These are phyloP conservation scores for Croton laevigatus DNA, from an alignment of 441 rosid genomes.

Conservation along the genomic window DNA sequence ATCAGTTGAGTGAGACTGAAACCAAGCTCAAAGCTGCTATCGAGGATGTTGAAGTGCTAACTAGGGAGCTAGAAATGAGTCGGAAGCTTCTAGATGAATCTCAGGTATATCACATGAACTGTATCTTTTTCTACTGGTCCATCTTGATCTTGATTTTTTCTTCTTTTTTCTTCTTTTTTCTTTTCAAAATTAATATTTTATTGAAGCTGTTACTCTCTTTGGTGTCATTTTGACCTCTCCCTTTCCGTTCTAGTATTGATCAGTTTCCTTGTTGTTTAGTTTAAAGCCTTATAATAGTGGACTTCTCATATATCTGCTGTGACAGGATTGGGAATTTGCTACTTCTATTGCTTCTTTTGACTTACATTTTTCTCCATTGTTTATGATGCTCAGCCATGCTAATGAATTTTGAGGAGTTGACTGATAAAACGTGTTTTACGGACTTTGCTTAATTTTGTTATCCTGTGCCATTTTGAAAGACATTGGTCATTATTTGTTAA, in stretches of 20 bases:
- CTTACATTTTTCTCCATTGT: neutral
- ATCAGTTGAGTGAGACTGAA: constrained; percentile 59
- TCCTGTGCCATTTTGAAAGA: neutral
- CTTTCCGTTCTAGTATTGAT: neutral
- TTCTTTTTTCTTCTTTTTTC: neutral
- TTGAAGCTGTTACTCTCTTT: neutral
- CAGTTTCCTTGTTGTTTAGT: neutral
- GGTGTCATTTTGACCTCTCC: neutral
- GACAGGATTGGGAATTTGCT: neutral
- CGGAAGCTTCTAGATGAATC: constrained; percentile 94
- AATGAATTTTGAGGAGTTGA: neutral
- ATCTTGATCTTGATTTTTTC: neutral
- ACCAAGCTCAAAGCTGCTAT: constrained; percentile 60
- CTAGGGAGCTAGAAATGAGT: constrained; percentile 70
- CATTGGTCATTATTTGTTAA: too few relatives aligned
- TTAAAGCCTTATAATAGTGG: neutral
- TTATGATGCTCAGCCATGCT: neutral
- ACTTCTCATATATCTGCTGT: too few relatives aligned
- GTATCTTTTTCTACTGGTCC: neutral
- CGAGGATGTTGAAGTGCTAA: constrained; percentile 65
- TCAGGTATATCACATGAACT: constrained; percentile 51
- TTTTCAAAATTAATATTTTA: neutral
- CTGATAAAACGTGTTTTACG: neutral
- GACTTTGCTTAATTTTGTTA: neutral
- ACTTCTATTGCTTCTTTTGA: neutral